Conservation (phyloP, 139 green algal genomes). For the Desmodesmus armatus region DNA sequence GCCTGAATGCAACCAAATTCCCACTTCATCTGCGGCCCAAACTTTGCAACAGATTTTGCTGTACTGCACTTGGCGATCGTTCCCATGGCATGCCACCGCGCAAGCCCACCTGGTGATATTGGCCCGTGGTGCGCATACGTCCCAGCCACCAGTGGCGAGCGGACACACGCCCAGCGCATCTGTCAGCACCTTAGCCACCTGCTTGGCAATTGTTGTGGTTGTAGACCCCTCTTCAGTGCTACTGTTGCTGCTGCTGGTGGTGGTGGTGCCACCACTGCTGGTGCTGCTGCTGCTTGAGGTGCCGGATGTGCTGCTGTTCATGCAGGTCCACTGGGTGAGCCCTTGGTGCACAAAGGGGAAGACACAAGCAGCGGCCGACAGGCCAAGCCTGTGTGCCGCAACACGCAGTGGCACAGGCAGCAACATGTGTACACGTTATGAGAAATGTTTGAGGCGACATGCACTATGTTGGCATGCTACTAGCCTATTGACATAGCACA, state of each 20-base stretch:
- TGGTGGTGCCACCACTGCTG: conserved; percentile 14
- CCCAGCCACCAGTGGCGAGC: background rate
- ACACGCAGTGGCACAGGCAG: background rate
- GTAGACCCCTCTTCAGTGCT: background rate
- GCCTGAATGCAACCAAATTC: background rate
- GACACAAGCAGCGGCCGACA: background rate
- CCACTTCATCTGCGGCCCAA: background rate
- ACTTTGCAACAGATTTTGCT: background rate
- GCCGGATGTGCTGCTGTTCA: background rate
- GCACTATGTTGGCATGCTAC: background rate
- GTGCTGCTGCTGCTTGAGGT: background rate
- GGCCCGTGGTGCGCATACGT: background rate
- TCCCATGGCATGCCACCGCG: too few relatives aligned
- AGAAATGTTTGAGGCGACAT: too few relatives aligned
- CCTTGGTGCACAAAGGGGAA: background rate
- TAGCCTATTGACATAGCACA: background rate
- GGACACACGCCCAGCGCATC: conserved; percentile 10
- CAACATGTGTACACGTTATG: background rate
- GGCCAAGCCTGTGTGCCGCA: conserved; percentile 1
- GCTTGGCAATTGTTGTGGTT: too few relatives aligned
- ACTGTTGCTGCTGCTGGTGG: background rate
- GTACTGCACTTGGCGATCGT: background rate
- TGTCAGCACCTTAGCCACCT: conserved; percentile 17
- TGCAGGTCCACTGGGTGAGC: background rate
- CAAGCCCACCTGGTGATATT: too few relatives aligned